Conservation (phyloP, 768 basidiomycete genomes). For the Zangia roseola region DNA sequence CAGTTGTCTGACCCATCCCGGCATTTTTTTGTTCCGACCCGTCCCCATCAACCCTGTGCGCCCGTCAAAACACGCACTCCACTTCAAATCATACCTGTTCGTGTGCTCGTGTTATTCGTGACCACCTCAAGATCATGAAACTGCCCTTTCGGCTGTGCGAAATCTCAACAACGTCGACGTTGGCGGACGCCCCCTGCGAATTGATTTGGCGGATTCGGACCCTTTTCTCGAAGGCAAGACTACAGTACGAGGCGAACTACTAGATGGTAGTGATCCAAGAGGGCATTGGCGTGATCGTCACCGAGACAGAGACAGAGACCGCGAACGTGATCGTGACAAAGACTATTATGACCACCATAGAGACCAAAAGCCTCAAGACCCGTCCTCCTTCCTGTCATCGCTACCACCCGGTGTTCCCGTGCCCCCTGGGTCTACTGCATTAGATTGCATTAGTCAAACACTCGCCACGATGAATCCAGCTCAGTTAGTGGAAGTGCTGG, state of each 20-base stretch:
- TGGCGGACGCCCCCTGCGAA: constrained; percentile 87
- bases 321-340: constrained; percentile 53
- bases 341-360: constrained; percentile 33
- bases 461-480: constrained; percentile 80
- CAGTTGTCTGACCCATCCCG: constrained; percentile 39
- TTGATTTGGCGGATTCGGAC: constrained; percentile 92
- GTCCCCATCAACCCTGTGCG: constrained; percentile 3
- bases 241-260: constrained; percentile 77
- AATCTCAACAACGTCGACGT: constrained; percentile 93
- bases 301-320: constrained; percentile 49
- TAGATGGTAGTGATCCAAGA: constrained; percentile 56
- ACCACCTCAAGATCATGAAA: constrained; percentile 90
- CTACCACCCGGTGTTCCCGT: constrained; percentile 79
- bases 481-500: constrained; percentile 89
- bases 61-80: constrained; percentile 4
- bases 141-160: constrained; percentile 91
- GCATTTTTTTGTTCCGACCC: constrained; percentile 15
- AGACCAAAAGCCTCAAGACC: constrained; percentile 38
- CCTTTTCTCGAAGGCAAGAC: constrained; percentile 91
- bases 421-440: constrained; percentile 63
- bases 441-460: constrained; percentile 84
- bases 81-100: constrained; percentile 2
- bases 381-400: constrained; percentile 55
- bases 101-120: constrained; percentile 16
- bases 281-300: constrained; percentile 46